Evolutionary conservation across 805 yeast species (phyloP), one percentile per base, ranked within the genome.

Genomic region (Zygosaccharomyces lentus): DNA sequence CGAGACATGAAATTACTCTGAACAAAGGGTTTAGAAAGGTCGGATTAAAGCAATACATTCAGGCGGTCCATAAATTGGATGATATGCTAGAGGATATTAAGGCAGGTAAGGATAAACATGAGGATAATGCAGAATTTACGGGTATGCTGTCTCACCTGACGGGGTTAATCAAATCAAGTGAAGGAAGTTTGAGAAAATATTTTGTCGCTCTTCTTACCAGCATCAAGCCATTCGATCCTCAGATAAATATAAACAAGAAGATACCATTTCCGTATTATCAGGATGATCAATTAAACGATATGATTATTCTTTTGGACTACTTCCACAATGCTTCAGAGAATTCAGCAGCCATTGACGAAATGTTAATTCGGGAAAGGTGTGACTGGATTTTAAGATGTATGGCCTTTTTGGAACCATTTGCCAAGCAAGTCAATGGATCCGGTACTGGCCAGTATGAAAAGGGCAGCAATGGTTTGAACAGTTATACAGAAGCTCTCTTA

Each of bases 131-230:
- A 2, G 78, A 76, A 46, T 87, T 85, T 57, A 77, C 76, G 46
- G 93, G 95, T 19, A 77, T 88, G 4, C 68, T 79, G 35, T 76
- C 78, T 26, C 81, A 80, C 57, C 69, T 86, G 31, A 76, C 76
- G 23, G 74, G 72, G 27, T 66, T 81, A 3, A 75, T 86, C 12
- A 71, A 71, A 34, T 74, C 73, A 48, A 77, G 85, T 31, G 88
- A 84, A 50, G 57, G 72, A 37, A 75, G 75, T 36, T 57, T 87
- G 34, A 74, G 74, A 47, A 60, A 65, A 6, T 75, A 75, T 55
- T 77, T 84, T 51, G 69, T 70, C 21, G 60, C 66, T n/a, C 58
- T 71, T n/a, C 50, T 80, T 17, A 67, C 63, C 42, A 68, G 68
- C 21, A 70, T 68, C 37, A 62, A 57, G 48, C 70, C 77, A 19